Percentiles rank a stretch among this genome's conserved stretches.
Conservation (phyloP, 1,284 basidiomycete genomes). For the Ustilago lituana region DNA sequence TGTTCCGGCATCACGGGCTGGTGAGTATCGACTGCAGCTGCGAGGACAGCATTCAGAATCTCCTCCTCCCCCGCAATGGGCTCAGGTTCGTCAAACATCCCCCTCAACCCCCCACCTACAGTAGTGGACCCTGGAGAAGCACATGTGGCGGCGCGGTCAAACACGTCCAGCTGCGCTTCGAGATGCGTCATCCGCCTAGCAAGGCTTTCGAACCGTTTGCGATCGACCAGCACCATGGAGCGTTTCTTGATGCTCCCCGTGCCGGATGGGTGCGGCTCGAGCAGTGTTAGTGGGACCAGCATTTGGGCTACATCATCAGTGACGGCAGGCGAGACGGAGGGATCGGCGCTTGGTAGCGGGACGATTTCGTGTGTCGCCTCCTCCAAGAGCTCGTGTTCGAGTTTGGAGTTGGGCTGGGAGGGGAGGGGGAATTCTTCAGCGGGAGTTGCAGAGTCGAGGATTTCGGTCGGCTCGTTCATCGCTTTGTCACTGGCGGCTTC, state of each 20-base stretch:
- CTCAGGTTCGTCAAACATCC: constrained; percentile 14
- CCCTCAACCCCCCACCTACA: constrained; percentile 1
- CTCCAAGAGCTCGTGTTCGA: too few species aligned
- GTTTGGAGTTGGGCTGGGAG: too few species aligned
- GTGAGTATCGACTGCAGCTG: neutral
- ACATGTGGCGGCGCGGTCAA: neutral
- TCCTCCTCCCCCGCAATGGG: constrained; percentile 4
- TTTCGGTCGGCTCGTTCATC: too few species aligned
- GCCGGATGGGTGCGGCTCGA: constrained; percentile 52
- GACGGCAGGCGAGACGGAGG: too few species aligned
- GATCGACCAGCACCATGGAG: constrained; percentile 59
- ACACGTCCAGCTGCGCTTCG: constrained; percentile 31
- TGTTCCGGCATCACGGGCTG: too few species aligned
- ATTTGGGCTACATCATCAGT: constrained; percentile 17
- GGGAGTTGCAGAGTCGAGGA: too few species aligned
- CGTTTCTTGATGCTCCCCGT: constrained; percentile 56
- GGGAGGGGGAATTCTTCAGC: too few species aligned
- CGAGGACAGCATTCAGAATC: constrained; percentile 15
- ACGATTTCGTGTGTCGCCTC: too few species aligned
- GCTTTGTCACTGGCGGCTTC: too few species aligned
- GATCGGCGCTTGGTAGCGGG: too few species aligned
- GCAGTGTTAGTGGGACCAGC: constrained; percentile 45
- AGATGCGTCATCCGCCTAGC: constrained; percentile 53
- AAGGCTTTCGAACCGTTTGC: constrained; percentile 53
- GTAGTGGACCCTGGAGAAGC: neutral